phyloP scores from a whole-genome alignment of 2,329 filamentous ascomycete genomes.

The Sarocladium brachiariae region DNA sequence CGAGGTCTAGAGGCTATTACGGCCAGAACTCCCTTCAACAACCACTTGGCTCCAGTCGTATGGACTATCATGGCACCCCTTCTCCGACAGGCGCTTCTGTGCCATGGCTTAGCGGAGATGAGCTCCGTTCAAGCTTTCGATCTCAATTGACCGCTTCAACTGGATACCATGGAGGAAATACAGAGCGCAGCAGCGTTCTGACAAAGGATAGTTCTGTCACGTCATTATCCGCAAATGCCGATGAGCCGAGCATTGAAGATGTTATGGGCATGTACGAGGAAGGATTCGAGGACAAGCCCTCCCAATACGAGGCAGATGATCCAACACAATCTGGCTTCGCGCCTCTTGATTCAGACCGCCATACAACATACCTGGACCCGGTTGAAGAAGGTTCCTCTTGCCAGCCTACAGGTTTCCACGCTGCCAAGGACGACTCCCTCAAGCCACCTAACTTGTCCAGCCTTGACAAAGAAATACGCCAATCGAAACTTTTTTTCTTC shows the following conservation, averaged over 20 bases:
- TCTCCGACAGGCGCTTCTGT: slow-evolving; percentile 19
- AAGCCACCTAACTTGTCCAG: slow-evolving; percentile 19
- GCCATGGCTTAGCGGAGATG: slow-evolving; percentile 44
- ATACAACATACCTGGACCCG: slow-evolving; percentile 23
- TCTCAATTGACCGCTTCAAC: slow-evolving; percentile 50
- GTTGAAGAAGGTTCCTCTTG: background rate
- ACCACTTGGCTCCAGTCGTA: slow-evolving; percentile 9
- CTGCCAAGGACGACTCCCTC: slow-evolving; percentile 14
- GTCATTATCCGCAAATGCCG: slow-evolving; percentile 47
- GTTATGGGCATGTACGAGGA: slow-evolving; percentile 65
- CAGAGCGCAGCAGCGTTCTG: slow-evolving; percentile 73
- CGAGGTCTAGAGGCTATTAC: slow-evolving; percentile 18
- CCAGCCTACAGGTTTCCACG: background rate
- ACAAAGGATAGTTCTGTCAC: slow-evolving; percentile 72
- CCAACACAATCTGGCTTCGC: slow-evolving; percentile 8
- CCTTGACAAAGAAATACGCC: slow-evolving; percentile 31
- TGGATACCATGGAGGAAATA: slow-evolving; percentile 56
- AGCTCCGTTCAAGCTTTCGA: slow-evolving; percentile 48
- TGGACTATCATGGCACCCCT: slow-evolving; percentile 15
- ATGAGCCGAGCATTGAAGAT: slow-evolving; percentile 57
- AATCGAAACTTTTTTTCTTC: slow-evolving; percentile 33
- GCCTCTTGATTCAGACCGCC: slow-evolving; percentile 14
- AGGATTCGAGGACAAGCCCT: slow-evolving; percentile 41
- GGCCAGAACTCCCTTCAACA: background rate
- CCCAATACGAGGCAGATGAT: slow-evolving; percentile 26